Evolutionary conservation across 306 rosid species (phyloP), one percentile per base, ranked within the genome.

Genomic region (Rubus idaeus): DNA sequence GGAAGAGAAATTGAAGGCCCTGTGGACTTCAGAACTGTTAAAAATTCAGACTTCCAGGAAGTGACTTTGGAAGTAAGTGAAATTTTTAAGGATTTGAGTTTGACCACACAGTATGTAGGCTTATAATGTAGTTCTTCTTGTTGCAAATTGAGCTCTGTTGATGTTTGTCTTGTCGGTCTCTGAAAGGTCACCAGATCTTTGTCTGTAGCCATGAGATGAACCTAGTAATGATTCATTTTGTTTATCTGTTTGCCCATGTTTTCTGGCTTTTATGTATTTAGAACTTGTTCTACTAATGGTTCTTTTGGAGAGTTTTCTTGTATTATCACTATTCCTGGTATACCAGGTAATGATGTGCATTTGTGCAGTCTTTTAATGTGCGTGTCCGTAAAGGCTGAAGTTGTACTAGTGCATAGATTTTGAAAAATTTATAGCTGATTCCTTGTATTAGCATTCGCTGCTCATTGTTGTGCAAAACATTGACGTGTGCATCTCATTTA

Each of bases 31-130:
- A 95, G 70, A 82, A 86, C 80, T 62, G 86, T 90, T 45, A 80
- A 80, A 84, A 92, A 95, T 79, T 79, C 96, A 37, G 98, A 92
- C 82, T 95, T 95, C 77, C 97, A 89, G 76, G 97, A 95, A 85
- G 87, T 90, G 75, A 83, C 89, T 61, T 79, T 95, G 77, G 98
- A 92, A 87, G 98, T 83, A 84, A 83, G 89, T 82, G 57, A 55
- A 7, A 46, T 6, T 69, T 10, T 26, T 71, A 1, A 4, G 42
- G 12, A 62, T 82, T 12, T 39, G 13, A 17, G 68, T 83, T 42
- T 57, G 68, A 70, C 80, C 56, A 2, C 49, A 82, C 53, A 40
- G 11, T 4, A 45, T 65, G 6, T 62, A 49, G 50, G 26, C 69
- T 71, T 68, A 23, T 39, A 57, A 66, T 47, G 64, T 70, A 76